Evolutionary conservation across 176 grass and related monocot species (phyloP), one percentile per base, ranked within the genome.

Genomic region (Pontederia paniculata): DNA sequence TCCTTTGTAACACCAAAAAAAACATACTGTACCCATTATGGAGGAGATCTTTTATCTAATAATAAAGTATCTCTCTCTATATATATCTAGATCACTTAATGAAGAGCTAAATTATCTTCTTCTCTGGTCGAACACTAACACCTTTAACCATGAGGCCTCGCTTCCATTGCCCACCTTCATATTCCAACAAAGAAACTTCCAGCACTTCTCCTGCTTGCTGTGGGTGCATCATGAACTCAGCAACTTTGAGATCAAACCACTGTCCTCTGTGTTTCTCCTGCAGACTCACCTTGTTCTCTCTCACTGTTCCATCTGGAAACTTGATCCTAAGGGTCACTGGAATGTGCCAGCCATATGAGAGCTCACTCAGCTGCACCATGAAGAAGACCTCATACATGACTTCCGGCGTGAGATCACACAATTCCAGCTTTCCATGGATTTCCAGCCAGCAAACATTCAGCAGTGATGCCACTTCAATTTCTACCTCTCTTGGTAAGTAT

Each of bases 381-480:
- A 87, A 81, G 19, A 31, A 1, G 0, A 75, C 56, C 25, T 78
- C 71, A 2, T 87, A 87, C 45, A 7, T 65, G 23, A 60, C 42
- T 50, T 61, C 74, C 12, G 78, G 74, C 10, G 78, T 81, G 4
- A 87, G 83, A n/a, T 68, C 48, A 10, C 74, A 81, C 8, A 72
- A 47, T 8, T 87, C 70, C 13, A 65, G 45, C 54, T 68, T 81
- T 23, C 74, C 83, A 13, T 60, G 55, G 55, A 81, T 48, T 68
- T 87, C 83, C 47, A 87, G 45, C 83, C 83, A 87, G 52, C 83
- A 87, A 9, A 81, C 83, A 1, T 55, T 45, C 57, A 17, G 21
- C 50, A 81, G 74, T 19, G 57, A 70, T 37, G 10, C 78, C 3
- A 55, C 62, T 54, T 87, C 78, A 5, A 81, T 63, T 37, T 75